These are phyloP conservation scores for Trichophyton equinum DNA, from an alignment of 2,329 filamentous ascomycete genomes.

Conservation along the genomic window DNA sequence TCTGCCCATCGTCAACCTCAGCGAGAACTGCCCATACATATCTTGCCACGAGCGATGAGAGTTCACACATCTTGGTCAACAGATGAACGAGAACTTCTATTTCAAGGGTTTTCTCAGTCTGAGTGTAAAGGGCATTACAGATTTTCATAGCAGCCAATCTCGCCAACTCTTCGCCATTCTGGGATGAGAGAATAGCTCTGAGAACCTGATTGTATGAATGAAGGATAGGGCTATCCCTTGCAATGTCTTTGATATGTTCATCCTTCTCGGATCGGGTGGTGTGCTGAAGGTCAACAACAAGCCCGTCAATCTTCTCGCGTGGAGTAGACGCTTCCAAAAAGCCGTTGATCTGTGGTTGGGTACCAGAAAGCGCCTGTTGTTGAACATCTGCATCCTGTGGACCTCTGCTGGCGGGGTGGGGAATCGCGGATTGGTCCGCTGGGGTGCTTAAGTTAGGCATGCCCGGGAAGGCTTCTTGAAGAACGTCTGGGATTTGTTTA, in stretches of 20 bases:
- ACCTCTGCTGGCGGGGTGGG: slow-evolving; percentile 43
- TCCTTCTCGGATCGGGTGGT: slow-evolving; percentile 45
- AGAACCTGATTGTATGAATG: slow-evolving; percentile 47
- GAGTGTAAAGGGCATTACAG: slow-evolving; percentile 44
- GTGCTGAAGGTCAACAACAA: slow-evolving; percentile 46
- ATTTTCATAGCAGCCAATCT: slow-evolving; percentile 44
- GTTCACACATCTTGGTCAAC: slow-evolving; percentile 48
- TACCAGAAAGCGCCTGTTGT: slow-evolving; percentile 25
- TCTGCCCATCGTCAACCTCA: slow-evolving; percentile 45
- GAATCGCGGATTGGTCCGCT: slow-evolving; percentile 49
- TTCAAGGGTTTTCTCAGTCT: slow-evolving; percentile 44
- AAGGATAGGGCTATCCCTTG: slow-evolving; percentile 42
- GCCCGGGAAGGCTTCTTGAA: slow-evolving; percentile 48
- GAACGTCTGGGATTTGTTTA: slow-evolving; percentile 49
- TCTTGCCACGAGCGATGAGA: slow-evolving; percentile 46
- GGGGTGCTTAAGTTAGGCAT: slow-evolving; percentile 52
- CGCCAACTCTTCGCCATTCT: slow-evolving; percentile 45
- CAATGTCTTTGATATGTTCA: slow-evolving; percentile 46
- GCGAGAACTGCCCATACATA: slow-evolving; percentile 38
- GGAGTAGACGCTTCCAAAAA: slow-evolving; percentile 44
- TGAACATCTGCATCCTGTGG: slow-evolving; percentile 35
- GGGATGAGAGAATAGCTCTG: slow-evolving; percentile 40
- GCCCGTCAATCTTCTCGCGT: slow-evolving; percentile 41
- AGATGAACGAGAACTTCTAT: slow-evolving; percentile 52
- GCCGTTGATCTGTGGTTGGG: slow-evolving; percentile 46